Evolutionary conservation across 345 rosid genomes (phyloP).

Genomic region (Bruguiera gymnorhiza): DNA sequence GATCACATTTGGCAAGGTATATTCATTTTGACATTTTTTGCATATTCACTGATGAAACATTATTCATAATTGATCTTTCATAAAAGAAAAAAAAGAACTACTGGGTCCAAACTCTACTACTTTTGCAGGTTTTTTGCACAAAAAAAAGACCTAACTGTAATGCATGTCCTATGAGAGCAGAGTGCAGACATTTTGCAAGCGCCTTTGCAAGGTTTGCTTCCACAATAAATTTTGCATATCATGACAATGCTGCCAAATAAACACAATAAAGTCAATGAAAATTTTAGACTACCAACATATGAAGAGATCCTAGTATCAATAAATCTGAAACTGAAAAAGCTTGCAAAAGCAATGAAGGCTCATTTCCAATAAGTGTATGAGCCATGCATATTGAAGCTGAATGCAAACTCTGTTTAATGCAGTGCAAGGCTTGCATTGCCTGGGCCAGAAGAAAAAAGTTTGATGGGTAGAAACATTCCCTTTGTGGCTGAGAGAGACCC

Average conservation of each 20-base stretch:
- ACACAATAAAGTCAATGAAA: too few relatives aligned
- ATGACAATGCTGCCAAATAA: not conserved
- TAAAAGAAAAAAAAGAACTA: slow-evolving; percentile 4
- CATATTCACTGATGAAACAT: not conserved
- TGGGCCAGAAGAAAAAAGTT: slow-evolving; percentile 68
- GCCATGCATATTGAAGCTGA: too few relatives aligned
- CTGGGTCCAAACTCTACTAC: slow-evolving; percentile 18
- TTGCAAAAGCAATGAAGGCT: too few relatives aligned
- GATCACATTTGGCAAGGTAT: slow-evolving; percentile 97
- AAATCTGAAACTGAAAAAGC: too few relatives aligned
- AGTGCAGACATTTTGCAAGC: slow-evolving; percentile 97
- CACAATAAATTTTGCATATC: not conserved
- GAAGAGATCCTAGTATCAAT: too few relatives aligned
- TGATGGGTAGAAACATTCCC: slow-evolving; percentile 41
- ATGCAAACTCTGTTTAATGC: slow-evolving; percentile 29
- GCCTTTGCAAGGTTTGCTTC: slow-evolving; percentile 86
- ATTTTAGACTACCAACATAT: too few relatives aligned
- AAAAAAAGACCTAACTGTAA: slow-evolving; percentile 91
- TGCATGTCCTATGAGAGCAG: slow-evolving; percentile 97
- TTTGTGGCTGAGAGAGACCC: slow-evolving; percentile 35
- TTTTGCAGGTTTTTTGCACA: slow-evolving; percentile 88
- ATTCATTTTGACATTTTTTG: slow-evolving; percentile 13
- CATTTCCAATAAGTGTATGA: too few relatives aligned
- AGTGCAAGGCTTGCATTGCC: slow-evolving; percentile 94
- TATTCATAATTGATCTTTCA: too few relatives aligned